Evolutionary conservation across 257 asterid species (phyloP).

Genomic region (Scutellaria baicalensis): DNA sequence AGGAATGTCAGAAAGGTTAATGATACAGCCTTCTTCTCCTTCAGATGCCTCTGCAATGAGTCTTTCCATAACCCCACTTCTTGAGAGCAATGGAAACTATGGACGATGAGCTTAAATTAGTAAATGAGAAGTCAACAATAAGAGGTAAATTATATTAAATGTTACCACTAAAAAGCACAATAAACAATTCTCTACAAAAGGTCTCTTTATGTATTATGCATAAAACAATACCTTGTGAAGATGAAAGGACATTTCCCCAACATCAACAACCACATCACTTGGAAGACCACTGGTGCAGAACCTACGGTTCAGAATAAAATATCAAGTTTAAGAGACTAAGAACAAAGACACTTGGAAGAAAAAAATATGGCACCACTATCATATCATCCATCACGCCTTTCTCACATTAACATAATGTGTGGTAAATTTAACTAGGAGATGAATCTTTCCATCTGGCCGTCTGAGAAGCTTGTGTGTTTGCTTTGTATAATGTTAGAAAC

Average conservation of each 20-base stretch:
- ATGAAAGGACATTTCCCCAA: slow-evolving; percentile 94
- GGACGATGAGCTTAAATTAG: background rate
- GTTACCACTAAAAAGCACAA: background rate
- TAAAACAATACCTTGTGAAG: slow-evolving; percentile 79
- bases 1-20: slow-evolving; percentile 58
- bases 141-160: too few relatives aligned
- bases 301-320: slow-evolving; percentile 29
- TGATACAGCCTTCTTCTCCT: slow-evolving; percentile 50
- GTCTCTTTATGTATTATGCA: background rate
- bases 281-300: slow-evolving; percentile 97
- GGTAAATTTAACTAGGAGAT: background rate
- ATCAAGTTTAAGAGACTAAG: background rate
- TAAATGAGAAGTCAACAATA: too few relatives aligned
- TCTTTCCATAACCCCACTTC: slow-evolving; percentile 87
- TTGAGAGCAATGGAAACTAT: slow-evolving; percentile 97
- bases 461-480: background rate
- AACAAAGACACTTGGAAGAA: background rate
- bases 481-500: background rate
- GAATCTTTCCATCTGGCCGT: background rate
- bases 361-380: background rate
- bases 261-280: slow-evolving; percentile 84
- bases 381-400: background rate
- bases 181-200: too few relatives aligned
- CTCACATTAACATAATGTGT: background rate
- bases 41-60: slow-evolving; percentile 72